A percentile compares a stretch with the other conserved stretches of the same genome.
Evolutionary conservation across 129 eudicot genomes (phyloP).

Genomic region (Ambrosia trifida): DNA sequence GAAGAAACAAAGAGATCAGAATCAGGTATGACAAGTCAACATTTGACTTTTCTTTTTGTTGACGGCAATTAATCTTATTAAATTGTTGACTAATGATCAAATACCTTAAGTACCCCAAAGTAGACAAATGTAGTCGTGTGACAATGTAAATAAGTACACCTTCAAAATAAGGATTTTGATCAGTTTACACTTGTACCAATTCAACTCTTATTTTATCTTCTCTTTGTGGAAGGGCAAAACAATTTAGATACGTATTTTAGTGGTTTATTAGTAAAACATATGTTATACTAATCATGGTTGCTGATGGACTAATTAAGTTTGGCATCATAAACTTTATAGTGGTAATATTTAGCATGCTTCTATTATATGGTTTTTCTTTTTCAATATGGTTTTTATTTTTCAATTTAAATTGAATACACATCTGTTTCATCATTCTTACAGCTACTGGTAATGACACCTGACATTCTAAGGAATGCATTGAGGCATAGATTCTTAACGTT

Average conservation of each 20-base stretch:
- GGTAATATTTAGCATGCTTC: not conserved
- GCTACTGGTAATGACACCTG: constrained; percentile 93
- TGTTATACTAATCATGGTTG: not conserved
- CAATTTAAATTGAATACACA: not conserved
- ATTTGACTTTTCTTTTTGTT: constrained; percentile 10
- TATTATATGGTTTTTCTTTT: not conserved
- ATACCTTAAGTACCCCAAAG: constrained; percentile 4
- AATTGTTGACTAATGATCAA: constrained; percentile 7
- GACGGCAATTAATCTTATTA: not conserved
- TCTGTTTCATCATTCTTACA: constrained; percentile 28
- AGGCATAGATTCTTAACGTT: constrained; percentile 60
- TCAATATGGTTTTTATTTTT: not conserved
- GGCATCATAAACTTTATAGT: constrained; percentile 5
- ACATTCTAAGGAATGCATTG: constrained; percentile 67
- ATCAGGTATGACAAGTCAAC: constrained; percentile 52
- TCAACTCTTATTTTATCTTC: not conserved
- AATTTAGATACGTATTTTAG: not conserved
- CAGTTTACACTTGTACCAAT: not conserved
- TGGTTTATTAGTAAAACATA: no score
- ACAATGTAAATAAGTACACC: not conserved
- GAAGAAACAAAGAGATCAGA: constrained; percentile 52
- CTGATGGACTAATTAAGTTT: not conserved
- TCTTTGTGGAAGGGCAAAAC: not conserved
- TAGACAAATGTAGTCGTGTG: not conserved
- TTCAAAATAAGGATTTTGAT: constrained; percentile 2